These are phyloP conservation scores for Lepiota subincarnata DNA, from an alignment of 768 basidiomycete species.

Conservation along the genomic window DNA sequence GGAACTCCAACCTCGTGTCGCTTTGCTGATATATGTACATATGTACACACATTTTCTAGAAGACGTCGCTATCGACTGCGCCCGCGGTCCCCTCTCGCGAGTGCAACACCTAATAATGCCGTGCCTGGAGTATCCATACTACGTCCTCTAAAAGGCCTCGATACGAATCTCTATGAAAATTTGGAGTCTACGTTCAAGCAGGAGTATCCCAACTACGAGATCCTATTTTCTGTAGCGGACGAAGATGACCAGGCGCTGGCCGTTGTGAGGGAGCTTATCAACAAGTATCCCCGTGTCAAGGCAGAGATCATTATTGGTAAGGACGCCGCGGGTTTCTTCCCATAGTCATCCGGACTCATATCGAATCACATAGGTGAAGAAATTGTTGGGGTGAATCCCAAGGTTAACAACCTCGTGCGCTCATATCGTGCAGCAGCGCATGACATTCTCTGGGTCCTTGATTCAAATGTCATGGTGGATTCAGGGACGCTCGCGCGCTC, in stretches of 20 bases:
- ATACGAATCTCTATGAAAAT: constrained; percentile 94
- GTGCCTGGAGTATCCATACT: constrained; percentile 91
- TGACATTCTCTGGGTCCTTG: constrained; percentile 94
- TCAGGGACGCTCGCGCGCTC: constrained; percentile 79
- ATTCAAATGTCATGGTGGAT: constrained; percentile 86
- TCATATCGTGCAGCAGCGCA: constrained; percentile 77
- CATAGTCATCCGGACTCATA: background rate
- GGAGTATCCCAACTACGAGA: constrained; percentile 88
- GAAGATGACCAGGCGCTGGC: constrained; percentile 84
- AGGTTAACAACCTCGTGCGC: constrained; percentile 92
- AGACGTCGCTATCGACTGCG: constrained; percentile 70
- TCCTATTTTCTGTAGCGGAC: constrained; percentile 88
- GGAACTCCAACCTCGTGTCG: background rate
- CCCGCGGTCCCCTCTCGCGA: constrained; percentile 56
- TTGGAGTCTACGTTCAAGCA: constrained; percentile 90
- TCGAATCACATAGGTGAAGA: constrained; percentile 58
- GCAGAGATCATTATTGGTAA: constrained; percentile 75
- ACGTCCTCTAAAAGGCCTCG: constrained; percentile 91
- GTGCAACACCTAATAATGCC: constrained; percentile 34
- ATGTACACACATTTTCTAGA: constrained; percentile 32
- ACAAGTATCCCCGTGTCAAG: constrained; percentile 73
- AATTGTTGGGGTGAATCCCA: constrained; percentile 88
- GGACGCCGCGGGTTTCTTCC: constrained; percentile 15
- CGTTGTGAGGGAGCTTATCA: constrained; percentile 72
- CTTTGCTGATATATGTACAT: background rate